Percentiles rank a stretch among this genome's conserved stretches.
Evolutionary conservation across 352 stramenopile genomes (phyloP).

Genomic region (Globisporangium nunn): DNA sequence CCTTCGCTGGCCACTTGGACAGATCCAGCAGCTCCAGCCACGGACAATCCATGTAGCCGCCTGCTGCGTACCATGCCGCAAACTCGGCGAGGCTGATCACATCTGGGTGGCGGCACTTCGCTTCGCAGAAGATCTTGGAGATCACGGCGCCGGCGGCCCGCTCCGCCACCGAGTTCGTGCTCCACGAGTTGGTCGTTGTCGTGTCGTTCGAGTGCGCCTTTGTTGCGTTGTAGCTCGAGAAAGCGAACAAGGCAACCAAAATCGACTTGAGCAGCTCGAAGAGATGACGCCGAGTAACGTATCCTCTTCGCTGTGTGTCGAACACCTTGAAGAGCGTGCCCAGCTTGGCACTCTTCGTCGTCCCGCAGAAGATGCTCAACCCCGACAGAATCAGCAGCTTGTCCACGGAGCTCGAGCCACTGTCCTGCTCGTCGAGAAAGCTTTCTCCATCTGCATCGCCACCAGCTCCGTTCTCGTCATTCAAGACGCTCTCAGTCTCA

Average conservation of each 20-base stretch:
- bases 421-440: conserved; percentile 19
- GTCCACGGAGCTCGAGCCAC: conserved; percentile 55
- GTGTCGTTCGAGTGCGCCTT: conserved; percentile 59
- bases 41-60: conserved; percentile 91
- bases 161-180: conserved; percentile 77
- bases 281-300: conserved; percentile 61
- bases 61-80: conserved; percentile 93
- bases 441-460: conserved; percentile 11
- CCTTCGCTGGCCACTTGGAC: conserved; percentile 91
- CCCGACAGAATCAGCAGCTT: conserved; percentile 70
- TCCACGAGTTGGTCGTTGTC: conserved; percentile 45
- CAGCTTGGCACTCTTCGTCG: conserved; percentile 94
- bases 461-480: conserved; percentile 20
- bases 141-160: conserved; percentile 85
- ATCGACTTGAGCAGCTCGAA: conserved; percentile 83
- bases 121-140: conserved; percentile 85
- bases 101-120: conserved; percentile 50
- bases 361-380: conserved; percentile 91
- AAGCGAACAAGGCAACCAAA: conserved; percentile 76
- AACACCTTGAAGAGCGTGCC: conserved; percentile 83
- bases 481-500: conserved; percentile 58
- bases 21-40: conserved; percentile 96
- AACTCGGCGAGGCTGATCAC: conserved; percentile 93
- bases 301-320: conserved; percentile 48
- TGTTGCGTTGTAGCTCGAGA: conserved; percentile 71